Percentiles rank a stretch among this genome's conserved stretches.
phyloP scores from a whole-genome alignment of 306 rosid genomes.

The Cajanus cajan region DNA sequence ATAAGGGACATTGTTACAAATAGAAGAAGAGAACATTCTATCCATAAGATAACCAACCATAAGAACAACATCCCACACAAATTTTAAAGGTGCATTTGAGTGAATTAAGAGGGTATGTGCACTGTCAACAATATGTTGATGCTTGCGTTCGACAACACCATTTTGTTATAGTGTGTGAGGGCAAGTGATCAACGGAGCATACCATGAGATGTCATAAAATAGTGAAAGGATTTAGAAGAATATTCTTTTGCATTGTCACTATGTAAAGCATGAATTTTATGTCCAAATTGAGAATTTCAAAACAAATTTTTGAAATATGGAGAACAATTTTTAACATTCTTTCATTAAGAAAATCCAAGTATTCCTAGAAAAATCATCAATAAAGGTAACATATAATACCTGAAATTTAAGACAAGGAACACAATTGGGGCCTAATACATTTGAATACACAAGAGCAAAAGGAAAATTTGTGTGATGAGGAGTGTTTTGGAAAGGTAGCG shows the following conservation, averaged over 20 bases:
- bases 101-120: neutral
- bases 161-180: neutral
- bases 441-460: neutral
- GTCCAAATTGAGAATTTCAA: no score
- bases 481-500: neutral
- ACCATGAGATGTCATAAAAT: no score
- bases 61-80: neutral
- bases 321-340: neutral
- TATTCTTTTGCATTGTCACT: neutral
- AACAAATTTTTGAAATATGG: neutral
- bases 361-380: neutral
- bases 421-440: neutral
- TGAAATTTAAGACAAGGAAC: neutral
- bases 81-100: neutral
- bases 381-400: neutral
- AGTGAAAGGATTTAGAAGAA: neutral
- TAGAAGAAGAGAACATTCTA: neutral
- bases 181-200: neutral
- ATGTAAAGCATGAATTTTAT: neutral
- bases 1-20: neutral
- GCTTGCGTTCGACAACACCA: neutral
- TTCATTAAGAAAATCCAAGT: neutral
- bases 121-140: neutral
- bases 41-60: neutral
- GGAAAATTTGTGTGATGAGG: neutral